These are phyloP conservation scores for Diutina rugosa DNA, from an alignment of 1,139 yeast species.

Conservation along the genomic window DNA sequence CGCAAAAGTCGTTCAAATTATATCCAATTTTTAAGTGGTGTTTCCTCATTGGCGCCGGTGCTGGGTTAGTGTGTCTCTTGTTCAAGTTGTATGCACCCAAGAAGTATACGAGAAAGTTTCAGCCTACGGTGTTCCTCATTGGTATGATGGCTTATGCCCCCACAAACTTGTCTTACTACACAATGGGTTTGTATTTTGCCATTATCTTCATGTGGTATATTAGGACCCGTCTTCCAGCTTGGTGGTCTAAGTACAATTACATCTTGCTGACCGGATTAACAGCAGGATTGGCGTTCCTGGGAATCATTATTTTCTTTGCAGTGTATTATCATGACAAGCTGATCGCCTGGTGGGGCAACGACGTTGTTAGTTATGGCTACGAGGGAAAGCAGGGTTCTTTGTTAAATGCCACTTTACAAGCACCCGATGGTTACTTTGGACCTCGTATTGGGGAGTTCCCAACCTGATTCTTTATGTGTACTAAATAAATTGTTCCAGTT, in stretches of 20 bases:
- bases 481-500: too few relatives aligned
- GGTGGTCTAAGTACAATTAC: conserved; percentile 61
- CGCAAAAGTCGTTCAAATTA: conserved; percentile 15
- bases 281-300: conserved; percentile 49
- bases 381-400: conserved; percentile 23
- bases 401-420: conserved; percentile 9
- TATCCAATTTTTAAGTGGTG: conserved; percentile 31
- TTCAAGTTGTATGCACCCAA: conserved; percentile 18
- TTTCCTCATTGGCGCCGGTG: conserved; percentile 54
- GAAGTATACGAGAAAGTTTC: conserved; percentile 17
- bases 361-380: conserved; percentile 24
- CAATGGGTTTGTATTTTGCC: conserved; percentile 37
- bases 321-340: conserved; percentile 30
- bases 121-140: conserved; percentile 34
- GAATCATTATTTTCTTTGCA: conserved; percentile 41
- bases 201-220: conserved; percentile 40
- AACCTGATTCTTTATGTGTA: conserved; percentile 5
- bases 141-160: conserved; percentile 40
- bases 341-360: conserved; percentile 53
- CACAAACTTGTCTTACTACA: conserved; percentile 39
- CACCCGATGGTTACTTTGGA: conserved; percentile 35
- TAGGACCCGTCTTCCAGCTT: conserved; percentile 31
- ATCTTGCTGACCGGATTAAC: conserved; percentile 38
- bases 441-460: conserved; percentile 26
- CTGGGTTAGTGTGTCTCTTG: conserved; percentile 52